A percentile compares a stretch with the other conserved stretches of the same genome.
Conservation (phyloP, 805 yeast species). For the Lachancea fermentati region DNA sequence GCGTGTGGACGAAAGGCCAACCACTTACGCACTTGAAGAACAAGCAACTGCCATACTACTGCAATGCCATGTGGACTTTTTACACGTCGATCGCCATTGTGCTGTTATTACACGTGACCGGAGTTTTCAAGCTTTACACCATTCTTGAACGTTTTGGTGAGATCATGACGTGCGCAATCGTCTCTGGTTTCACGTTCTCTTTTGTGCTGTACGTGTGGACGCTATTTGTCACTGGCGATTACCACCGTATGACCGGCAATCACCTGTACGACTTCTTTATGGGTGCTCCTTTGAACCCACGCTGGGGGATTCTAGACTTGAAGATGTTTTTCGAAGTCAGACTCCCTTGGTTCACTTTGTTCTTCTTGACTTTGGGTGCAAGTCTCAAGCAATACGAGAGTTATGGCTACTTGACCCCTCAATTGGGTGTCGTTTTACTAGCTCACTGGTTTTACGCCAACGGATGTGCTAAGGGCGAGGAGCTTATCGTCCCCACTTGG, state of each 20-base stretch:
- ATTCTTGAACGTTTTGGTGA: constrained; percentile 81
- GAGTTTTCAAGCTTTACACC: constrained; percentile 65
- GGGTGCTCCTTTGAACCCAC: constrained; percentile 97
- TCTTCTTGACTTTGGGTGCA: constrained; percentile 69
- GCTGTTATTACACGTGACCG: constrained; percentile 62
- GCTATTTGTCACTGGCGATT: constrained; percentile 59
- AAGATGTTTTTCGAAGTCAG: constrained; percentile 98
- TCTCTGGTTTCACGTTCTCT: constrained; percentile 67
- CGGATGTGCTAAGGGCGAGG: constrained; percentile 97
- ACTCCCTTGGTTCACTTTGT: constrained; percentile 90
- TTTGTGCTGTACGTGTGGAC: constrained; percentile 66
- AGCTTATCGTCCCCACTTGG: constrained; percentile 96
- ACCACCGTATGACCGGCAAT: constrained; percentile 88
- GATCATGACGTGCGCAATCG: constrained; percentile 87
- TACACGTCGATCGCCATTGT: constrained; percentile 60
- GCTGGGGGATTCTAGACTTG: constrained; percentile 86
- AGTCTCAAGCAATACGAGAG: constrained; percentile 73
- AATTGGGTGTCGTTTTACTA: constrained; percentile 61
- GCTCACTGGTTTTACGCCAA: constrained; percentile 96
- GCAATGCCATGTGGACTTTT: constrained; percentile 86
- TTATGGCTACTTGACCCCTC: constrained; percentile 76
- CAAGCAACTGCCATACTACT: constrained; percentile 82
- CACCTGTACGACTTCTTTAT: constrained; percentile 85
- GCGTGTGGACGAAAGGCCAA: constrained; percentile 92
- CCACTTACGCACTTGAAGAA: constrained; percentile 78